Evolutionary conservation across 805 yeast genomes (phyloP), one percentile per base, ranked within the genome.

Genomic region (Lipomyces oligophaga): DNA sequence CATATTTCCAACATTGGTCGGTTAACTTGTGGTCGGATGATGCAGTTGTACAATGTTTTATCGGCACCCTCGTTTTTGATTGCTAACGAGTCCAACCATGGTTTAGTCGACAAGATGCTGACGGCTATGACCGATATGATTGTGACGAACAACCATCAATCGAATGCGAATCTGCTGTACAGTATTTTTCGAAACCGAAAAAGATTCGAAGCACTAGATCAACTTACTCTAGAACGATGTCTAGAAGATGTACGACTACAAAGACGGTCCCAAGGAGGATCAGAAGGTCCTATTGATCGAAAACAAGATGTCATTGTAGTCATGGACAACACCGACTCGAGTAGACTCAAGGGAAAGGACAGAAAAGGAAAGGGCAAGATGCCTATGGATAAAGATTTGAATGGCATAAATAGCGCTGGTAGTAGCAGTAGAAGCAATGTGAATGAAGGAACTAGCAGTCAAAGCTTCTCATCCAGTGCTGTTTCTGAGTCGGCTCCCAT

Each of bases 1-100:
- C 60, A 54, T 38, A 41, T 64, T 6, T 35, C 55, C 8, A 52
- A 57, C 35, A 50, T 65, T 18, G 54, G 64, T 4, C 60, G 61
- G 24, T 42, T 53, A 2, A 58, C 66, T 1, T 54, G 67, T 19
- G 45, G 62, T 7, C 49, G 56, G 16, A 35, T 65, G 21, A 46
- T 65, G 40, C 60, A 63, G 22, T 46, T 64, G 15, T 47, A 60
- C 22, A 33, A 43, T 2, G 40, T 52, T 5, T 32, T 63, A 27
- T 47, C 61, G 7, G 39, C 58, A 4, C 61, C 61, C 5, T 37
- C 56, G n/a, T 57, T 54, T 36, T 38, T 57, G 41, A 28, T 58
- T 20, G 55, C 59, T 10, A 50, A 51, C 34, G 54, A 52, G 26
- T 43, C 38, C n/a, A 62, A 59, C 41, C 51, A 57, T 28, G 34